phyloP scores from a whole-genome alignment of 2,329 filamentous ascomycete genomes.

The Sporothrix euskadiensis region DNA sequence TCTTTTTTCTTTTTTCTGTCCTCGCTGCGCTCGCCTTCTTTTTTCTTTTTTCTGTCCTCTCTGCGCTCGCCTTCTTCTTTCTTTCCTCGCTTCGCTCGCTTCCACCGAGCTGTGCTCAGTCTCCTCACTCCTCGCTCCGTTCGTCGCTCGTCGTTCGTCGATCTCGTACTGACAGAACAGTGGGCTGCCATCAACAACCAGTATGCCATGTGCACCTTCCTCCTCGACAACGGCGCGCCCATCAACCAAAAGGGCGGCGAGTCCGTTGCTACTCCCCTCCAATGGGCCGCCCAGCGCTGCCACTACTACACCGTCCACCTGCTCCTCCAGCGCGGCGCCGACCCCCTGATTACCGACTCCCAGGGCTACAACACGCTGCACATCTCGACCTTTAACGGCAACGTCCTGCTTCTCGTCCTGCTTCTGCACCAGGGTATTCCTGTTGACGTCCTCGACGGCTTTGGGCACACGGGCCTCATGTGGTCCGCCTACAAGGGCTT shows the following conservation, averaged over 20 bases:
- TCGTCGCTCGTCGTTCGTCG: not conserved
- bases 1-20: not conserved
- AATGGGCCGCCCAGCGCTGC: slow-evolving; percentile 96
- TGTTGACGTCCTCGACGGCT: slow-evolving; percentile 84
- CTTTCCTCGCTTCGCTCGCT: not conserved
- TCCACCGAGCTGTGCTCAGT: not conserved
- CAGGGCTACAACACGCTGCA: slow-evolving; percentile 98
- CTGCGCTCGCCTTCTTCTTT: no score
- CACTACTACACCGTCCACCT: slow-evolving; percentile 97
- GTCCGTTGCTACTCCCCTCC: slow-evolving; percentile 86
- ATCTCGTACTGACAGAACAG: slow-evolving; percentile 49
- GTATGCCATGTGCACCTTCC: slow-evolving; percentile 93
- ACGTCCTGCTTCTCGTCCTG: slow-evolving; percentile 83
- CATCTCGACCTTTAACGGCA: slow-evolving; percentile 95
- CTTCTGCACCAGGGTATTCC: slow-evolving; percentile 94
- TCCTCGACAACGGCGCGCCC: slow-evolving; percentile 80
- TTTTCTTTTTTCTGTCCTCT: not conserved
- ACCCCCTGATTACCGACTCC: slow-evolving; percentile 86
- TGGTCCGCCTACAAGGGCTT: slow-evolving; percentile 99
- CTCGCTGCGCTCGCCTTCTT: not conserved
- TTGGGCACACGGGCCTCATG: slow-evolving; percentile 94
- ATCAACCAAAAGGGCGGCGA: slow-evolving; percentile 96
- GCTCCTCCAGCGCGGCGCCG: slow-evolving; percentile 85
- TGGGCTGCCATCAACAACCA: slow-evolving; percentile 99
- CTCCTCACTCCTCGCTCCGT: not conserved